A percentile compares a stretch with the other conserved stretches of the same genome.
phyloP scores from a whole-genome alignment of 2,329 filamentous ascomycete species.

The Didymella glomerata region DNA sequence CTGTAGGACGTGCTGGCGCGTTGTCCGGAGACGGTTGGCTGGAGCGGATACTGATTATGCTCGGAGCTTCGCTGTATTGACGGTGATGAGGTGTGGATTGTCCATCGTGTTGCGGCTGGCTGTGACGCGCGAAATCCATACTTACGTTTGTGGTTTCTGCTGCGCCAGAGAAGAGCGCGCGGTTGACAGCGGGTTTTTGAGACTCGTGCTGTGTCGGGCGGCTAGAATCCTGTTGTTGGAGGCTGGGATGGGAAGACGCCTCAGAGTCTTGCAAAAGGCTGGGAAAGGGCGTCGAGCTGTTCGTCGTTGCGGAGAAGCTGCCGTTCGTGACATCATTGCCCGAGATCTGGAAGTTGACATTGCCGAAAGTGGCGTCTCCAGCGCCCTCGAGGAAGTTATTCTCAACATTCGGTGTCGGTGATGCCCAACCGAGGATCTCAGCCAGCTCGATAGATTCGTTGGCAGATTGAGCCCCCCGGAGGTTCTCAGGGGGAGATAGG shows the following conservation, averaged over 20 bases:
- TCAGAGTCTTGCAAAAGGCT: background rate
- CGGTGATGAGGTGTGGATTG: background rate
- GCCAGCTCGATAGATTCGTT: too few relatives aligned
- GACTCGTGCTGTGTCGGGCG: background rate
- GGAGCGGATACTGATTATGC: background rate
- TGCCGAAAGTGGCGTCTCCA: too few relatives aligned
- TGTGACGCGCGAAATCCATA: background rate
- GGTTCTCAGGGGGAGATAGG: background rate
- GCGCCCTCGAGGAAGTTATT: too few relatives aligned
- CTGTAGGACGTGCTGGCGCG: background rate
- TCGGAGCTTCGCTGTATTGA: background rate
- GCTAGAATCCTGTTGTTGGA: background rate
- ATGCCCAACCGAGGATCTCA: background rate
- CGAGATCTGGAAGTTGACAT: background rate
- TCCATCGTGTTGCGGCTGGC: background rate
- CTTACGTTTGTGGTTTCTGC: background rate
- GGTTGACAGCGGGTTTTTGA: background rate
- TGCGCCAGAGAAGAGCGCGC: too few relatives aligned
- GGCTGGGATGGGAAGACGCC: too few relatives aligned
- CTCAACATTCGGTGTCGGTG: background rate
- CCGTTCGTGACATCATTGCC: background rate
- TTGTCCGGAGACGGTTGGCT: background rate
- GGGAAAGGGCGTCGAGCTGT: too few relatives aligned
- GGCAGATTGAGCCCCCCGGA: background rate
- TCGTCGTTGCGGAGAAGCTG: background rate